A percentile compares a stretch with the other conserved stretches of the same genome.
Conservation (phyloP, 1,284 basidiomycete genomes). For the Melanopsichium pennsylvanicum region DNA sequence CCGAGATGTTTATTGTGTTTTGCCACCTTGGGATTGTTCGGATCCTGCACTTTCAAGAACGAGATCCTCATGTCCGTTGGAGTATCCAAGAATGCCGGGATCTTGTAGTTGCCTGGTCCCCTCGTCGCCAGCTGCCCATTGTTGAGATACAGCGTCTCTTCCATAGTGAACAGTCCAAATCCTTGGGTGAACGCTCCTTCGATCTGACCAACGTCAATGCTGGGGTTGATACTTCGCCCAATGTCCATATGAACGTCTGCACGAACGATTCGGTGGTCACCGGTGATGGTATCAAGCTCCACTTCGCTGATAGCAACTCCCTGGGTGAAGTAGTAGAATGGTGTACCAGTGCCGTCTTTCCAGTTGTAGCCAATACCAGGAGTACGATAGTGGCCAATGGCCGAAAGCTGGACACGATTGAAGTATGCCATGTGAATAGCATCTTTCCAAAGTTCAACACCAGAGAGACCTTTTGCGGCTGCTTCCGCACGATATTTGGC, state of each 20-base stretch:
- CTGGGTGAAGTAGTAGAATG: conserved; percentile 63
- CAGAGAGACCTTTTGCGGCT: conserved; percentile 27
- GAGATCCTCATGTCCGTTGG: conserved; percentile 64
- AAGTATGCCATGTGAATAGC: conserved; percentile 63
- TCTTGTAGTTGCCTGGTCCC: conserved; percentile 66
- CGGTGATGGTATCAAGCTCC: conserved; percentile 66
- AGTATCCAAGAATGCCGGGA: conserved; percentile 65
- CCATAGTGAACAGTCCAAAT: conserved; percentile 64
- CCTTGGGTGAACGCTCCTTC: conserved; percentile 61
- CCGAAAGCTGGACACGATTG: conserved; percentile 62
- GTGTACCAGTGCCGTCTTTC: conserved; percentile 52
- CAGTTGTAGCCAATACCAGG: conserved; percentile 66
- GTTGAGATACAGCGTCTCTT: conserved; percentile 64
- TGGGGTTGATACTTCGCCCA: conserved; percentile 65
- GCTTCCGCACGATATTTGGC: conserved; percentile 39
- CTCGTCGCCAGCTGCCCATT: conserved; percentile 65
- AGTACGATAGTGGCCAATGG: conserved; percentile 65
- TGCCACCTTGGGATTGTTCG: conserved; percentile 1
- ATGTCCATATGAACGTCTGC: conserved; percentile 65
- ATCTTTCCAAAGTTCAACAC: conserved; percentile 51
- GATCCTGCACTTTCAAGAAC: conserved; percentile 59
- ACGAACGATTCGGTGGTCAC: conserved; percentile 60
- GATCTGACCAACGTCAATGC: conserved; percentile 67
- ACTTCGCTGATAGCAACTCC: conserved; percentile 64
- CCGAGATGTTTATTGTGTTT: conserved; percentile 47